Evolutionary conservation across 208 protist species (phyloP).

Genomic region (Strigomonas culicis): DNA sequence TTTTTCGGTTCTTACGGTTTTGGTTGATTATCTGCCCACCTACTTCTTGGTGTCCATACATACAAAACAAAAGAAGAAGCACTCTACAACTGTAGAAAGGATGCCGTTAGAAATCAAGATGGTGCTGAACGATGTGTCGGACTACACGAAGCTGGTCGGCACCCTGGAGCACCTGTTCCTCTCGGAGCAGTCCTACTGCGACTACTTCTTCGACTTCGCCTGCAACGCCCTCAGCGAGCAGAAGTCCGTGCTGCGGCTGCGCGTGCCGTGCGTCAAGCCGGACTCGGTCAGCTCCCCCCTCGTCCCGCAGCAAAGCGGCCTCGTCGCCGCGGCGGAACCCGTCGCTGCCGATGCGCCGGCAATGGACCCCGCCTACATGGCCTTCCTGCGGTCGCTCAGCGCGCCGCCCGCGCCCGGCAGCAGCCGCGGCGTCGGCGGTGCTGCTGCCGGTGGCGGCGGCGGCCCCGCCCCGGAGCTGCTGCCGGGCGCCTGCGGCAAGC

Average conservation of each 20-base stretch:
- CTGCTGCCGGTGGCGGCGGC: neutral
- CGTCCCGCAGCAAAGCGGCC: neutral
- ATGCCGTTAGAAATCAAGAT: constrained; percentile 77
- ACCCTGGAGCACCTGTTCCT: constrained; percentile 24
- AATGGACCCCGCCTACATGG: neutral
- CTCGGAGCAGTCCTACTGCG: constrained; percentile 46
- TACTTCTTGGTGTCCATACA: no score
- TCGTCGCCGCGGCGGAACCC: neutral
- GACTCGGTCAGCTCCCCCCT: neutral
- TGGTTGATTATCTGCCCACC: neutral
- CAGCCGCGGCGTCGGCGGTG: no score
- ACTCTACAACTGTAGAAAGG: neutral
- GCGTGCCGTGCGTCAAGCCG: constrained; percentile 34
- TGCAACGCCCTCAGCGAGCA: constrained; percentile 26
- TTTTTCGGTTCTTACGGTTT: neutral
- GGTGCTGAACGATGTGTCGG: constrained; percentile 29
- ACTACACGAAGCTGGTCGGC: constrained; percentile 31
- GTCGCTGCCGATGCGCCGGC: neutral
- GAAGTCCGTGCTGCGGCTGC: constrained; percentile 54
- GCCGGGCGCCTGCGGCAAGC: constrained; percentile 24
- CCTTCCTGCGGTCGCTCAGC: constrained; percentile 2
- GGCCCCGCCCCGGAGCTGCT: constrained; percentile 8
- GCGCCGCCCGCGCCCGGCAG: neutral
- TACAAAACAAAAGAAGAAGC: neutral
- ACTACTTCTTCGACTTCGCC: constrained; percentile 77